Percentiles rank a stretch among this genome's conserved stretches.
Conservation (phyloP, 169 alveolate species). For the Eimeria necatrix region DNA sequence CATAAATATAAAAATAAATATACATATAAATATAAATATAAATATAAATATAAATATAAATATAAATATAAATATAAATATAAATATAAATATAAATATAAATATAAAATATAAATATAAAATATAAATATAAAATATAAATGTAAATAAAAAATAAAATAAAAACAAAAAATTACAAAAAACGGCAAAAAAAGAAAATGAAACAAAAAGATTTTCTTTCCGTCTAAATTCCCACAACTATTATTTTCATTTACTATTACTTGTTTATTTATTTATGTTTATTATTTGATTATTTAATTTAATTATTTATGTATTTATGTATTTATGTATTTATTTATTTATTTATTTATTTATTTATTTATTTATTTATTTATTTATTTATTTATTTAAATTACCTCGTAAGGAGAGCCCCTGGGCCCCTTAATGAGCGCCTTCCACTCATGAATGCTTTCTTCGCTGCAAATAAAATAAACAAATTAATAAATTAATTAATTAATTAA, state of each 20-base stretch:
- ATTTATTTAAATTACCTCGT: slow-evolving; percentile 87
- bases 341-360: too few relatives aligned
- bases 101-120: neutral
- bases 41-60: neutral
- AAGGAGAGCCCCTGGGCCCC: slow-evolving; percentile 96
- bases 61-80: neutral
- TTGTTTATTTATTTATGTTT: too few relatives aligned
- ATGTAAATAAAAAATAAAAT: neutral
- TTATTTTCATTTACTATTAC: too few relatives aligned
- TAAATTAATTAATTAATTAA: too few relatives aligned
- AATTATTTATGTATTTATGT: too few relatives aligned
- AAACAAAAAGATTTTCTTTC: too few relatives aligned
- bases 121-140: neutral
- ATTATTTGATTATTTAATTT: too few relatives aligned
- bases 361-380: too few relatives aligned
- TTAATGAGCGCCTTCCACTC: slow-evolving; percentile 94
- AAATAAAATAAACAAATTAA: neutral
- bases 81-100: neutral
- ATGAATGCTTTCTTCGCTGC: slow-evolving; percentile 88
- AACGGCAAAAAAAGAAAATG: too few relatives aligned
- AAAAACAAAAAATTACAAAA: neutral
- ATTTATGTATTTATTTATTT: too few relatives aligned
- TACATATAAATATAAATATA: neutral
- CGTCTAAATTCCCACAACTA: too few relatives aligned
- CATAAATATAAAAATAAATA: neutral